A percentile compares a stretch with the other conserved stretches of the same genome.
phyloP scores from a whole-genome alignment of 768 basidiomycete species.

The Galerina sulciceps region DNA sequence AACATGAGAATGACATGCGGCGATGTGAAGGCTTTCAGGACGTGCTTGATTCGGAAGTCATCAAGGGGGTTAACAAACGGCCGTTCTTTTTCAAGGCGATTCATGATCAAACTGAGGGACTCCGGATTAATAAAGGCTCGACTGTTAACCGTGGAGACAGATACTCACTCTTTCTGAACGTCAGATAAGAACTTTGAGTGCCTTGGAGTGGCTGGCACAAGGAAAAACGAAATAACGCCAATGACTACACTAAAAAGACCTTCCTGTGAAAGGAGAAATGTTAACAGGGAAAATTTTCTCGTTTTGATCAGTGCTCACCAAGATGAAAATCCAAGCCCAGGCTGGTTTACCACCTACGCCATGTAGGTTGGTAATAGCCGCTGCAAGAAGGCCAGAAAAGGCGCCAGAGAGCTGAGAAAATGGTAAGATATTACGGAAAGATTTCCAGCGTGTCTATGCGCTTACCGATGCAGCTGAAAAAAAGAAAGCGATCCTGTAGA shows the following conservation, averaged over 20 bases:
- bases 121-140: not conserved
- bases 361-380: conserved; percentile 60
- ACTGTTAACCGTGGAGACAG: not conserved
- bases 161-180: conserved; percentile 31
- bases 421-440: not conserved
- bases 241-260: conserved; percentile 12
- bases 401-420: conserved; percentile 51
- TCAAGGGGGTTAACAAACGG: conserved; percentile 34
- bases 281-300: not conserved
- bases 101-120: conserved; percentile 23
- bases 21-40: conserved; percentile 31
- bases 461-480: conserved; percentile 41
- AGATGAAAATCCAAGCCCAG: conserved; percentile 52
- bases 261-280: not conserved
- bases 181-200: conserved; percentile 23
- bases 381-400: conserved; percentile 68
- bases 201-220: conserved; percentile 15
- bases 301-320: conserved; percentile 17
- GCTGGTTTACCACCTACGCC: conserved; percentile 53
- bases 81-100: conserved; percentile 34
- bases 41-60: conserved; percentile 33
- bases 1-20: conserved; percentile 40
- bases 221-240: conserved; percentile 10
- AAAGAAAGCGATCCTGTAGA: conserved; percentile 43
- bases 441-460: too few relatives aligned